Percentiles rank a stretch among this genome's conserved stretches.
These are phyloP conservation scores for Penicillium riverlandense DNA, from an alignment of 495 filamentous ascomycete species.

Conservation along the genomic window DNA sequence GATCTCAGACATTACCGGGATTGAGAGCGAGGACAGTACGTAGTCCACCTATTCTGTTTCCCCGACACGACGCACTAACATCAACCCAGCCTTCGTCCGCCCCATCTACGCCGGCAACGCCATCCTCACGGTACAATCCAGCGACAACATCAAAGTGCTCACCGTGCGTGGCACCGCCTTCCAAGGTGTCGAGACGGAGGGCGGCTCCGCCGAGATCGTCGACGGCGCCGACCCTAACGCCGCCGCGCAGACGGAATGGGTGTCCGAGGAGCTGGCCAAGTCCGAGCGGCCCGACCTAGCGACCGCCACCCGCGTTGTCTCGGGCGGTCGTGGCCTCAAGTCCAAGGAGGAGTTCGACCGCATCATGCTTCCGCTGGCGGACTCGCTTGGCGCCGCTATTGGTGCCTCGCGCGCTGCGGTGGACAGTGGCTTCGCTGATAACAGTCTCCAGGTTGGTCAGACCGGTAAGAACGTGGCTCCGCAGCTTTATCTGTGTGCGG, in stretches of 20 bases:
- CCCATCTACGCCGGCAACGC: conserved; percentile 98
- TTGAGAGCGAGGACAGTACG: conserved; percentile 81
- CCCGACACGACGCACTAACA: conserved; percentile 4
- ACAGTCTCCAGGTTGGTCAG: conserved; percentile 96
- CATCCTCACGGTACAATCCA: conserved; percentile 91
- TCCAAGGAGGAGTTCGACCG: conserved; percentile 95
- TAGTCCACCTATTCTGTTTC: background rate
- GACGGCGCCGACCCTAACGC: conserved; percentile 53
- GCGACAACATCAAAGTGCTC: conserved; percentile 77
- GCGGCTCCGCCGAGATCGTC: conserved; percentile 40
- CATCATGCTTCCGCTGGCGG: conserved; percentile 84
- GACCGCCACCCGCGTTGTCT: conserved; percentile 84
- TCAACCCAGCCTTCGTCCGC: conserved; percentile 67
- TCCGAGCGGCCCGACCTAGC: conserved; percentile 91
- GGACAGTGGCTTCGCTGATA: conserved; percentile 97
- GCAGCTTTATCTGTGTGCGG: conserved; percentile 88
- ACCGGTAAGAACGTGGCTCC: conserved; percentile 98
- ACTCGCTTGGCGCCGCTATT: conserved; percentile 85
- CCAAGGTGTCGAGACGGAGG: conserved; percentile 41
- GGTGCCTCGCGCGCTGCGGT: conserved; percentile 93
- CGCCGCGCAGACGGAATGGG: conserved; percentile 70
- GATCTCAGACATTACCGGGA: conserved; percentile 80
- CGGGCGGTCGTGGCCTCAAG: conserved; percentile 89
- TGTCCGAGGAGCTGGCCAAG: conserved; percentile 87
- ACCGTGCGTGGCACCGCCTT: conserved; percentile 94